Base-by-base conservation (phyloP, 495 filamentous ascomycete species). In the Oidiodendron maius region DNA sequence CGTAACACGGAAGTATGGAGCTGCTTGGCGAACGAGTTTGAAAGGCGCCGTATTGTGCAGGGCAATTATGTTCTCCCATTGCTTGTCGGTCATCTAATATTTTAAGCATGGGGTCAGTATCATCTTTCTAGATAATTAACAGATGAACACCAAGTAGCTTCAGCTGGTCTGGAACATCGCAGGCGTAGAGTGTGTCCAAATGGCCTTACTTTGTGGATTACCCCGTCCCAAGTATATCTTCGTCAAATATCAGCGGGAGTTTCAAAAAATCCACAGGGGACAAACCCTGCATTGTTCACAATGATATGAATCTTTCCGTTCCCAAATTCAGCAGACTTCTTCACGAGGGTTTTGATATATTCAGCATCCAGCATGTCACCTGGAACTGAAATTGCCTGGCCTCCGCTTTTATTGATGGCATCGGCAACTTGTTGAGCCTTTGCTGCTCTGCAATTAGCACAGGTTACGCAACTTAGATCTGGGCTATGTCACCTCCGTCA, bases 241-340 rank as follows among this genome's bases (percentile, higher is more conserved):
- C 26, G 10, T 23, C 22, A 15, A 20, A 32, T 46, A 38, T 59
- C 34, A 55, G 45, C 32, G 37, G 9, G 34, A 39, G 15, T 25
- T 30, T 30, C 5, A 30, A 5, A 12, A 44, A 4, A 22, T 26
- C 13, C 0, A 41, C 18, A 16, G 13, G 3, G 6, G 21, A 48
- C 50, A 15, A 20, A 74, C 47, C 88, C 87, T 1, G 89, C 89
- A 67, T 91, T 93, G 62, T 93, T 93, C 30, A 94, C 85, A 47
- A 91, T 80, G 46, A 89, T 81, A 64, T 95, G 84, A 48, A 95
- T 87, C 72, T 93, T 93, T 49, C 87, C 89, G 44, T 75, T 70
- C 20, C 89, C 89, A 59, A 93, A 91, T 43, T 83, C 84, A 3
- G 83, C 89, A 0, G 87, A 72, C 56, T 77, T 80, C 63, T 82